A percentile compares a stretch with the other conserved stretches of the same genome.
phyloP scores from a whole-genome alignment of 176 grass and related monocot genomes.

The Guadua angustifolia region DNA sequence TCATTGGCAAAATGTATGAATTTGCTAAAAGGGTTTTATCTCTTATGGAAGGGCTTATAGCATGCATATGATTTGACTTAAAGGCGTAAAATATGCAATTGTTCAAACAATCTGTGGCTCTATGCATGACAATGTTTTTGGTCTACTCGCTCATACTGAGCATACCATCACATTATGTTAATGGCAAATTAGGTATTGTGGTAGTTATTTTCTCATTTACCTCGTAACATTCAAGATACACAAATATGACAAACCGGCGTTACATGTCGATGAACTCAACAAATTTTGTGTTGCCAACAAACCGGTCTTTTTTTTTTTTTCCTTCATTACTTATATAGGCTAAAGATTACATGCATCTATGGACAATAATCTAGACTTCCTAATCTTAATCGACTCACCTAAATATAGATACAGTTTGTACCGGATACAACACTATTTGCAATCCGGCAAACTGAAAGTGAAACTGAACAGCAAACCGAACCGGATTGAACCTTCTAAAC shows the following conservation, averaged over 20 bases:
- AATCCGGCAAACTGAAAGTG: no score
- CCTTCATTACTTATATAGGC: no score
- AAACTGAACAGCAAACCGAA: no score
- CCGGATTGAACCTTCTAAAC: no score
- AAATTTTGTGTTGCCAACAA: no score
- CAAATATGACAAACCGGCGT: not conserved
- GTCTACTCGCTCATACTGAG: not conserved
- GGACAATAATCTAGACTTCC: no score
- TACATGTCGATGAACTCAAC: no score
- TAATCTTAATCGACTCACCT: no score
- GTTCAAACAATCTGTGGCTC: not conserved
- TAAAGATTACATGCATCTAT: no score
- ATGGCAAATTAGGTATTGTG: not conserved
- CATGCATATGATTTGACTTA: constrained; percentile 15
- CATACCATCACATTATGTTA: not conserved
- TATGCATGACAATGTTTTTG: not conserved
- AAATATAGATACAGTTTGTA: no score
- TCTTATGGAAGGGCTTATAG: not conserved
- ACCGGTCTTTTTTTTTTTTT: no score
- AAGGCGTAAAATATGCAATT: not conserved
- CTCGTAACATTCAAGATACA: constrained; percentile 87
- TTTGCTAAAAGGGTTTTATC: not conserved
- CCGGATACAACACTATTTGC: no score
- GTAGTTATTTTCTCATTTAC: constrained; percentile 49
- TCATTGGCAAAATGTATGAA: constrained; percentile 18